Evolutionary conservation across 345 rosid species (phyloP).

Genomic region (Toxicodendron radicans): DNA sequence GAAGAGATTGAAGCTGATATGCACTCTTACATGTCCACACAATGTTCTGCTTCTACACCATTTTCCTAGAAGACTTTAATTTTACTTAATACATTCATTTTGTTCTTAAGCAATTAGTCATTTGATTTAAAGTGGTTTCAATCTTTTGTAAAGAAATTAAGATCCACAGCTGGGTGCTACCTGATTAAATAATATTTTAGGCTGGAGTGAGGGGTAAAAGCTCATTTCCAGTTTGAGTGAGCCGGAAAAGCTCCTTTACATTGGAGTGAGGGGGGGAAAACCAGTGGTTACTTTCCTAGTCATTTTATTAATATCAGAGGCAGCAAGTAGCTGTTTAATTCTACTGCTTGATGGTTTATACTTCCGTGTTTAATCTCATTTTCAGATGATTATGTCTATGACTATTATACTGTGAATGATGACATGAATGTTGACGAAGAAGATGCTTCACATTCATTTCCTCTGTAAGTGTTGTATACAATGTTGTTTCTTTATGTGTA

Average conservation of each 20-base stretch:
- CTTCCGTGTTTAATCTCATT: neutral
- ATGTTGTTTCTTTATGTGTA: neutral
- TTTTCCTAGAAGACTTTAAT: conserved; percentile 6
- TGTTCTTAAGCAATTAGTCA: neutral
- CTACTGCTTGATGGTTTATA: conserved; percentile 5
- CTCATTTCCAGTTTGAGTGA: no score
- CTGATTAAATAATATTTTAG: neutral
- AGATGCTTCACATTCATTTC: conserved; percentile 41
- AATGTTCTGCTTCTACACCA: conserved; percentile 33
- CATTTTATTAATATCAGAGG: neutral
- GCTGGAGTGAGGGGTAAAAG: neutral
- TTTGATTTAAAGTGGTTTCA: neutral
- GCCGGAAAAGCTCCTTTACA: no score
- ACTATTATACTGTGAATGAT: conserved; percentile 62
- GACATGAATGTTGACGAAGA: conserved; percentile 39
- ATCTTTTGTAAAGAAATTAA: neutral
- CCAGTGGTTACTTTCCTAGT: neutral
- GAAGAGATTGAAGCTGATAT: conserved; percentile 72
- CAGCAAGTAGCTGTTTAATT: neutral
- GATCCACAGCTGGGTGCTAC: neutral
- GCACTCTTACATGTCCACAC: conserved; percentile 26
- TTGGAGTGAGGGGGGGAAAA: neutral
- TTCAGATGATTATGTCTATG: conserved; percentile 69
- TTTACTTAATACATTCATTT: neutral
- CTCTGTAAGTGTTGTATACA: conserved; percentile 50